phyloP scores from a whole-genome alignment of 2,329 filamentous ascomycete species.

The Triangularia setosa region DNA sequence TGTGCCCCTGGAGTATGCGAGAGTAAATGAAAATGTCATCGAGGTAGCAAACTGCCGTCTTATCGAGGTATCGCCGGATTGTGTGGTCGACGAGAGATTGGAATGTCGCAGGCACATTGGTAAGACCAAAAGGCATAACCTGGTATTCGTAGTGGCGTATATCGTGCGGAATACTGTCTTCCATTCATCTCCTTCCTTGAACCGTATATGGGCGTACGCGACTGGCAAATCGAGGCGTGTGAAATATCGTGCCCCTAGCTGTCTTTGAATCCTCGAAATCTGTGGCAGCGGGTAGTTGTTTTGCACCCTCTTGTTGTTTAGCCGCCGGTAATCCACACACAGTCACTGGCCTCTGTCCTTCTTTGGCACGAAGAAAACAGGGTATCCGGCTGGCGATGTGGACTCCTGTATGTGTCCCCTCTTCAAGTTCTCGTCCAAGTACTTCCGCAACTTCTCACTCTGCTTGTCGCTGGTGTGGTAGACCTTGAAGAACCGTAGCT shows the following conservation, averaged over 20 bases:
- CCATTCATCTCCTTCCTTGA: background rate
- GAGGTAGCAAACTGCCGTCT: too few relatives aligned
- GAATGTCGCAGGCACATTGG: too few relatives aligned
- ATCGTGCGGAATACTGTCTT: too few relatives aligned
- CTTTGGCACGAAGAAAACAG: conserved; percentile 1
- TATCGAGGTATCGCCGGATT: too few relatives aligned
- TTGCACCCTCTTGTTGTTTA: conserved; percentile 5
- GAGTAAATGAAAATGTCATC: too few relatives aligned
- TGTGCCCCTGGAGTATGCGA: too few relatives aligned
- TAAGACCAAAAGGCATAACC: too few relatives aligned
- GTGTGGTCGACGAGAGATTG: too few relatives aligned
- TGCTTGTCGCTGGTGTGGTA: conserved; percentile 1
- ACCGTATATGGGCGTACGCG: background rate
- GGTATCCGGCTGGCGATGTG: conserved; percentile 8
- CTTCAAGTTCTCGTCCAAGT: conserved; percentile 10
- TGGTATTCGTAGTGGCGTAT: too few relatives aligned
- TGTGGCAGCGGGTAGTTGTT: conserved; percentile 5
- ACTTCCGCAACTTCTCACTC: background rate
- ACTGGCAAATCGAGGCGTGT: background rate
- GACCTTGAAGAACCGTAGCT: conserved; percentile 1
- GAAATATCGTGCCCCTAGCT: background rate
- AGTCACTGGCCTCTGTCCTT: conserved; percentile 3
- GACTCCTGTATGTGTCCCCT: conserved; percentile 10
- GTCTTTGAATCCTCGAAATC: background rate
- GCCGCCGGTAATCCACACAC: conserved; percentile 4